These are phyloP conservation scores for Heliosperma pusillum DNA, from an alignment of 148 eudicot species.

Conservation along the genomic window DNA sequence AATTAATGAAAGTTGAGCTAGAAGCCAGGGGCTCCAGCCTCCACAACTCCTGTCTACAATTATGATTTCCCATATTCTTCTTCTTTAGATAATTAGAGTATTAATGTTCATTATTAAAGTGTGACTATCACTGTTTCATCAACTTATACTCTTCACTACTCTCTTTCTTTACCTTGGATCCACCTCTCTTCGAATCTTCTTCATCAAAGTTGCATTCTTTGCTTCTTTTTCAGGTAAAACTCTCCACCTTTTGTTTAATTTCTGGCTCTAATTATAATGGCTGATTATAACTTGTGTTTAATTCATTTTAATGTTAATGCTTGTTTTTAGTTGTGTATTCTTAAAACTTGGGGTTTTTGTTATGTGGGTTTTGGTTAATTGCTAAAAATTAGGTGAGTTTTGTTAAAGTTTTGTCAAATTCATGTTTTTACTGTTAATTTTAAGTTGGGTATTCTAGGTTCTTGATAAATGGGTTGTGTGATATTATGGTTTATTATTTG, in stretches of 20 bases:
- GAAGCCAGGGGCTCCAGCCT: background rate
- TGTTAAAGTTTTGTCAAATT: background rate
- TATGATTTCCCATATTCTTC: background rate
- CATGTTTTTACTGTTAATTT: background rate
- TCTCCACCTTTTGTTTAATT: slow-evolving; percentile 2
- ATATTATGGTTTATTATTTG: background rate
- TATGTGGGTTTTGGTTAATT: background rate
- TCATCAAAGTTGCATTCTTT: background rate
- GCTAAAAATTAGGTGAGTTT: background rate
- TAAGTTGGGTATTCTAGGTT: background rate
- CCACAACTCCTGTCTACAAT: slow-evolving; percentile 20
- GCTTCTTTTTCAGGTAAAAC: slow-evolving; percentile 17
- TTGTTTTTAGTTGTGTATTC: background rate
- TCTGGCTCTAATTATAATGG: background rate
- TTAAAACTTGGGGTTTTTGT: slow-evolving; percentile 11
- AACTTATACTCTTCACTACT: slow-evolving; percentile 5
- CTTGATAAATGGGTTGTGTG: background rate
- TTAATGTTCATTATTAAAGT: background rate
- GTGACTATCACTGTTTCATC: background rate
- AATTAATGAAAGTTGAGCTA: background rate
- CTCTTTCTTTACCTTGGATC: slow-evolving; percentile 8
- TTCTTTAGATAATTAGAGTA: background rate
- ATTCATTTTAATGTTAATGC: background rate
- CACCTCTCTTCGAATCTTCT: background rate
- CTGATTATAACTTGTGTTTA: too few species aligned